phyloP scores from a whole-genome alignment of 495 filamentous ascomycete species.

The Penicillium maclennaniae region DNA sequence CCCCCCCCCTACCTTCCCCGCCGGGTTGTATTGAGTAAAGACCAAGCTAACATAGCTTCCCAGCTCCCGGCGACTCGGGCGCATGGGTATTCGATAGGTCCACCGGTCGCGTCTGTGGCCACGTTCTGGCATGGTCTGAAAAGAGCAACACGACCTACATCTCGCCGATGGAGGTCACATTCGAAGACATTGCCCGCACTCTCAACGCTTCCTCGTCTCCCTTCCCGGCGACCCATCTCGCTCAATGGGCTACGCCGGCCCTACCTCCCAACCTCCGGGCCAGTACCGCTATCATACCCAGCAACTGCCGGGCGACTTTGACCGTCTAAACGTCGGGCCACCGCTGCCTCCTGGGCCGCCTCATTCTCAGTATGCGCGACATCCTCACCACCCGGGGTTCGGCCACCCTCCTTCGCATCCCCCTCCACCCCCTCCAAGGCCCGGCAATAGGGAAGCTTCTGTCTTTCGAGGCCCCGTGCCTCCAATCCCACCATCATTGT shows the following conservation, averaged over 20 bases:
- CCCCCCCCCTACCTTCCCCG: no score
- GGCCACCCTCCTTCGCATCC: constrained; percentile 17
- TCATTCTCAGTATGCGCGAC: constrained; percentile 9
- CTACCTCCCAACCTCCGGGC: constrained; percentile 5
- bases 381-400: constrained; percentile 13
- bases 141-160: constrained; percentile 78
- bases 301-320: constrained; percentile 37
- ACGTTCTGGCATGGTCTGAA: constrained; percentile 82
- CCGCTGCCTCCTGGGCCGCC: constrained; percentile 6
- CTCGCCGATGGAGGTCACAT: constrained; percentile 86
- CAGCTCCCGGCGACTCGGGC: constrained; percentile 83
- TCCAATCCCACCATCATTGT: constrained; percentile 30
- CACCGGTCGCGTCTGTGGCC: constrained; percentile 77
- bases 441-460: constrained; percentile 18
- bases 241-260: constrained; percentile 21
- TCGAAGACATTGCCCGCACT: constrained; percentile 77
- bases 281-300: constrained; percentile 24
- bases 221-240: constrained; percentile 36
- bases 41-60: constrained; percentile 17
- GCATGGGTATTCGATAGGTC: constrained; percentile 88
- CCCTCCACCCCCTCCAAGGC: constrained; percentile 16
- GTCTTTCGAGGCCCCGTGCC: constrained; percentile 18
- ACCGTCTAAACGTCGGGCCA: constrained; percentile 14
- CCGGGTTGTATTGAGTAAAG: constrained; percentile 24
- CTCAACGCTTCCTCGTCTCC: constrained; percentile 48